A percentile compares a stretch with the other conserved stretches of the same genome.
phyloP scores from a whole-genome alignment of 1,284 basidiomycete species.

The Singerocomus inundabilis region DNA sequence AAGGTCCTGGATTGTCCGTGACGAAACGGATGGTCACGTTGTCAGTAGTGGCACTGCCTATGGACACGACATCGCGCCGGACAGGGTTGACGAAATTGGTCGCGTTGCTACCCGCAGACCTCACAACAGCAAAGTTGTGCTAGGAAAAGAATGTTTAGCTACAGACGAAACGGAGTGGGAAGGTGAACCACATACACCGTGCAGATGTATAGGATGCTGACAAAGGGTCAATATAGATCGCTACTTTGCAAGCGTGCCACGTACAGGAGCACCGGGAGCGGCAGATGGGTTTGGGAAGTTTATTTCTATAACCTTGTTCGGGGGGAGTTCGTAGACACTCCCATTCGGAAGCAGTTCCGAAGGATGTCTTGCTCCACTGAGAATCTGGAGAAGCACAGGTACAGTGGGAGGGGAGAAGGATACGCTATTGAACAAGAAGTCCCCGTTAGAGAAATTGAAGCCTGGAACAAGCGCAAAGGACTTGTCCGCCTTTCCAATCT shows the following conservation, averaged over 20 bases:
- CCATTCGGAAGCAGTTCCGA: conserved; percentile 31
- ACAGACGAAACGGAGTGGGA: background rate
- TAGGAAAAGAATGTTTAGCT: conserved; percentile 1
- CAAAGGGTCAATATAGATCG: conserved; percentile 3
- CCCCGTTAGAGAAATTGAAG: background rate
- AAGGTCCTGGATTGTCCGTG: conserved; percentile 48
- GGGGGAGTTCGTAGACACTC: conserved; percentile 32
- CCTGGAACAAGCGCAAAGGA: conserved; percentile 22
- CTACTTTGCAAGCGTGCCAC: conserved; percentile 6
- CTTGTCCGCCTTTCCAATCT: conserved; percentile 32
- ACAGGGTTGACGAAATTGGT: conserved; percentile 30
- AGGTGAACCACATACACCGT: conserved; percentile 30
- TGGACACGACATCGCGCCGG: conserved; percentile 28
- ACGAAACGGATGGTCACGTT: conserved; percentile 46
- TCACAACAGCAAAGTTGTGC: conserved; percentile 30
- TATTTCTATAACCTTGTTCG: conserved; percentile 36
- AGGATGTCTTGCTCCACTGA: conserved; percentile 35
- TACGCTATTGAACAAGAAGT: conserved; percentile 14
- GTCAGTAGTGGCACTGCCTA: conserved; percentile 20
- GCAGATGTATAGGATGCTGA: conserved; percentile 36
- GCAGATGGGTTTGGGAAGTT: conserved; percentile 23
- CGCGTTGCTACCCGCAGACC: conserved; percentile 16
- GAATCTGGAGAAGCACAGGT: conserved; percentile 39
- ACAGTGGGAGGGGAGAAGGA: conserved; percentile 25
- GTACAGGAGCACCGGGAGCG: conserved; percentile 36